Evolutionary conservation across 2,329 filamentous ascomycete species (phyloP).

Genomic region (Ramularia collo-cygni): DNA sequence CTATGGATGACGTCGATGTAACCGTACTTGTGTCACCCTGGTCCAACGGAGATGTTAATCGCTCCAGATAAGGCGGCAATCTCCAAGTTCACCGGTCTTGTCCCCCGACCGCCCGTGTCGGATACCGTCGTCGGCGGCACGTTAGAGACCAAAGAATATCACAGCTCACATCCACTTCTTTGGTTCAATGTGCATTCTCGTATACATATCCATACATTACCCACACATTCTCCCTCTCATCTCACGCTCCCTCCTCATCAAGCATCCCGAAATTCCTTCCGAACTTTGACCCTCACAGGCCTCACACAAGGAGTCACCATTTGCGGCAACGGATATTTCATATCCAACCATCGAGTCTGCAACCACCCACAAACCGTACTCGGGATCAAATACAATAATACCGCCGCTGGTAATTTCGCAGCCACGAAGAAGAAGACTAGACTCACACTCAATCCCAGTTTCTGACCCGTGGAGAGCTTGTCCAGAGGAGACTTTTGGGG

Average conservation of each 20-base stretch:
- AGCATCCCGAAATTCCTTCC: conserved; percentile 11
- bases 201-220: too few species aligned
- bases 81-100: too few species aligned
- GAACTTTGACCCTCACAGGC: conserved; percentile 21
- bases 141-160: too few species aligned
- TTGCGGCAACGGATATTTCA: conserved; percentile 19
- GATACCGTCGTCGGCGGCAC: too few species aligned
- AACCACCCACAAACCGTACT: conserved; percentile 14
- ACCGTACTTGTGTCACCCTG: too few species aligned
- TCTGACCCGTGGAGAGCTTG: conserved; percentile 1
- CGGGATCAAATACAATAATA: conserved; percentile 36
- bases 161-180: too few species aligned
- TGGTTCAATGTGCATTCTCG: too few species aligned
- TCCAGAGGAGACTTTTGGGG: not conserved
- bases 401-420: conserved; percentile 32
- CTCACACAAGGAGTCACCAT: conserved; percentile 22
- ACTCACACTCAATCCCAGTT: not conserved
- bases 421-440: conserved; percentile 27
- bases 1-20: too few species aligned
- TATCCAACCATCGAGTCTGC: conserved; percentile 21
- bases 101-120: too few species aligned
- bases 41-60: too few species aligned
- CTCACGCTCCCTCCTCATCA: conserved; percentile 2
- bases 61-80: too few species aligned
- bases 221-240: too few species aligned